Evolutionary conservation across 108 stramenopile genomes (phyloP).

Genomic region (Fistulifera pelliculosa): DNA sequence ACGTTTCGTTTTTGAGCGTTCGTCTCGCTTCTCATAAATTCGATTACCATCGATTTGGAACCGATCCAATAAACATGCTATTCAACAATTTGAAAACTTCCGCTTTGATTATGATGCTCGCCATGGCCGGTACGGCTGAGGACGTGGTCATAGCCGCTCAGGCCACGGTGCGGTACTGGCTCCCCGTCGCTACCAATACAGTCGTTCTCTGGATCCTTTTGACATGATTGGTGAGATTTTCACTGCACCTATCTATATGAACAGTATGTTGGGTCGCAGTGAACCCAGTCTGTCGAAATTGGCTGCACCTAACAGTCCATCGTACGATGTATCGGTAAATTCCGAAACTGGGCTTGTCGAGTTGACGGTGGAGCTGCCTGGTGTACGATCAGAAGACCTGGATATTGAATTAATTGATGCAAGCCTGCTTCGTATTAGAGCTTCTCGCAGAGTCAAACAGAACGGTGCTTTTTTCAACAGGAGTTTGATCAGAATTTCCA

Average conservation of each 20-base stretch:
- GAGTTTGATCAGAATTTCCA: constrained; percentile 23
- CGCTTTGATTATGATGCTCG: neutral
- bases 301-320: constrained; percentile 2
- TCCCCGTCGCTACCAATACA: constrained; percentile 2
- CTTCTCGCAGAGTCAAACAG: constrained; percentile 7
- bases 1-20: no score
- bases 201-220: constrained; percentile 3
- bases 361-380: constrained; percentile 23
- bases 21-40: constrained; percentile 7
- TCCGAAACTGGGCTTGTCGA: constrained; percentile 12
- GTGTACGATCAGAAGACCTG: constrained; percentile 18
- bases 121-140: neutral
- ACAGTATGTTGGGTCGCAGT: neutral
- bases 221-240: constrained; percentile 19
- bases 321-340: constrained; percentile 10
- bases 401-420: constrained; percentile 18
- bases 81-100: neutral
- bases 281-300: constrained; percentile 4
- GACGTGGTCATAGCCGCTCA: neutral
- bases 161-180: neutral
- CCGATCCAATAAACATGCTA: neutral
- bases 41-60: neutral
- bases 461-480: constrained; percentile 4
- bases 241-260: constrained; percentile 11
- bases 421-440: constrained; percentile 12